Conservation (phyloP, 208 protist genomes). For the Acanthamoeba divionensis region DNA sequence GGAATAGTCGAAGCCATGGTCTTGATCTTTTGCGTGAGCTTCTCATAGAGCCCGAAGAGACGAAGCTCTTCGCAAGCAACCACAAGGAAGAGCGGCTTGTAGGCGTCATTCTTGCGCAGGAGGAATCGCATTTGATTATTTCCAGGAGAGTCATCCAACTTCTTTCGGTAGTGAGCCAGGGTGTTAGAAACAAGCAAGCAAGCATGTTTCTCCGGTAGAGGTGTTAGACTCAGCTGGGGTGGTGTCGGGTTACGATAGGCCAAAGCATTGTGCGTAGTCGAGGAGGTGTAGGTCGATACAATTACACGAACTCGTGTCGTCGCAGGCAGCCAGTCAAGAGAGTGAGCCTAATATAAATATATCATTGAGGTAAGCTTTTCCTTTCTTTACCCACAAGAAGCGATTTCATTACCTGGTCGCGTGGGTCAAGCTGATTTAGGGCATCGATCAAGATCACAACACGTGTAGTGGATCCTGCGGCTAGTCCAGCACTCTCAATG, state of each 20-base stretch:
- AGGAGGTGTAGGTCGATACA: constrained; percentile 1
- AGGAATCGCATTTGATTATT: constrained; percentile 75
- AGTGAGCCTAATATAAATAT: background rate
- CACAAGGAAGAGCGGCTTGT: constrained; percentile 69
- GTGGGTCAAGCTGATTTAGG: constrained; percentile 54
- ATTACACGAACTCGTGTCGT: constrained; percentile 41
- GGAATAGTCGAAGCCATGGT: constrained; percentile 52
- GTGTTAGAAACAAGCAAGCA: constrained; percentile 35
- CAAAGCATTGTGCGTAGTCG: constrained; percentile 49
- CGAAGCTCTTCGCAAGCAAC: constrained; percentile 72
- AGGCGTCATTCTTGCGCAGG: constrained; percentile 65
- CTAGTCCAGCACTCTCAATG: constrained; percentile 6
- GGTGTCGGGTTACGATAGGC: constrained; percentile 24
- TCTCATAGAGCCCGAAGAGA: constrained; percentile 67
- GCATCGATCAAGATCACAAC: constrained; percentile 58
- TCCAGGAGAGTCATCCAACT: constrained; percentile 65
- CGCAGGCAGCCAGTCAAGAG: constrained; percentile 70
- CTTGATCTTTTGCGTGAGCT: constrained; percentile 68
- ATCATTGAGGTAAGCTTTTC: background rate
- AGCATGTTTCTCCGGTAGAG: constrained; percentile 50
- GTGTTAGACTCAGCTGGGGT: constrained; percentile 18
- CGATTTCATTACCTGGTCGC: background rate
- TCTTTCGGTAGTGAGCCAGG: constrained; percentile 68
- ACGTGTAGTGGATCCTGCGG: background rate
- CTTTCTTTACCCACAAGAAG: background rate